These are phyloP conservation scores for Xanthoceras sorbifolium DNA, from an alignment of 345 rosid species.

Conservation along the genomic window DNA sequence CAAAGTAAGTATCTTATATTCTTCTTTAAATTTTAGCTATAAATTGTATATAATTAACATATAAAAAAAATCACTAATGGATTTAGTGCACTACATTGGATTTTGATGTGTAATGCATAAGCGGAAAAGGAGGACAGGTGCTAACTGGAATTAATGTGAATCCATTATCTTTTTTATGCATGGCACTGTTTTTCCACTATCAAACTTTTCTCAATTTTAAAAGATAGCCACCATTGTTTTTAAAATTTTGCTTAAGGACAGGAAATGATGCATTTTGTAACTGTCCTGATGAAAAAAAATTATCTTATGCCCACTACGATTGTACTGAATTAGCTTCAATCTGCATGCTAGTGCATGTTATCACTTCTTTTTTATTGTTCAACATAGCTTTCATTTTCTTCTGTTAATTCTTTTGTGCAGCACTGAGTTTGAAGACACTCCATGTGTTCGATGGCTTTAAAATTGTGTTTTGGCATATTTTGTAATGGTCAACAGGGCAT, in stretches of 20 bases:
- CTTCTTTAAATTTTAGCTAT: not conserved
- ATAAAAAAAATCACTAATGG: not conserved
- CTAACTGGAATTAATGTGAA: conserved; percentile 9
- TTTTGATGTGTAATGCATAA: conserved; percentile 13
- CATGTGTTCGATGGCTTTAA: conserved; percentile 1
- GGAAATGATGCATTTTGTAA: conserved; percentile 14
- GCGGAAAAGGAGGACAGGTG: not conserved
- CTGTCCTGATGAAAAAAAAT: conserved; percentile 12
- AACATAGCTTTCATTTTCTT: conserved; percentile 9
- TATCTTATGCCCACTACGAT: not conserved
- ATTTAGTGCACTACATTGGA: conserved; percentile 10
- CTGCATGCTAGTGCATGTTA: conserved; percentile 18
- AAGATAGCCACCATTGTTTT: not conserved
- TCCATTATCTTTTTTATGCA: conserved; percentile 18
- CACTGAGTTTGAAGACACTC: conserved; percentile 13
- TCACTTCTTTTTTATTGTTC: not conserved
- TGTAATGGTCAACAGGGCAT: not conserved
- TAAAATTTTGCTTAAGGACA: not conserved
- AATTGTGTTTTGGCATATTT: not conserved
- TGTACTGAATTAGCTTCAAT: conserved; percentile 11
- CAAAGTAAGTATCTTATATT: conserved; percentile 43
- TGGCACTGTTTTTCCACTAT: conserved; percentile 4
- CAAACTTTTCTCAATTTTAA: conserved; percentile 14
- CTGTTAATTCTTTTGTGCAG: not conserved
- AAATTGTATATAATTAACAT: not conserved